phyloP scores from a whole-genome alignment of 2,329 filamentous ascomycete genomes.

The Zymoseptoria passerinii region DNA sequence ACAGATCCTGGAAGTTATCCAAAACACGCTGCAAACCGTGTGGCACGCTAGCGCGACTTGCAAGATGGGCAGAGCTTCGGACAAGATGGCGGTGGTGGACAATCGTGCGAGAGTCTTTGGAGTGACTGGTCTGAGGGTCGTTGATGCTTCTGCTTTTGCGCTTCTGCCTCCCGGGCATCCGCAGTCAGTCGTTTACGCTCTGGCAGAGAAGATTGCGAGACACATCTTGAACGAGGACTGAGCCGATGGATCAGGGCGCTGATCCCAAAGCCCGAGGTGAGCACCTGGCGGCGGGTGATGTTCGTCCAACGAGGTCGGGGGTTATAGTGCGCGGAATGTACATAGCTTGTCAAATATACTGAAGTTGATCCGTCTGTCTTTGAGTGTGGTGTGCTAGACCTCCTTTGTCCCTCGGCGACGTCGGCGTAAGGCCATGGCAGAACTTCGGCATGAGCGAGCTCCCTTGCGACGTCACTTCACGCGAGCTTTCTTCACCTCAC shows the following conservation, averaged over 20 bases:
- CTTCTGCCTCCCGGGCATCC: constrained; percentile 22
- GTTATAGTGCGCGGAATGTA: not conserved
- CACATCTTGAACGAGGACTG: constrained; percentile 3
- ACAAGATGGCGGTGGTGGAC: constrained; percentile 19
- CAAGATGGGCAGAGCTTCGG: constrained; percentile 14
- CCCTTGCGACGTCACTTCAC: not conserved
- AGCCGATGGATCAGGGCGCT: no score
- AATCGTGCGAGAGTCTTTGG: constrained; percentile 15
- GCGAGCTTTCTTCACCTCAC: not conserved
- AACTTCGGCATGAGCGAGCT: not conserved
- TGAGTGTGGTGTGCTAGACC: no score
- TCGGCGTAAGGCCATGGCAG: not conserved
- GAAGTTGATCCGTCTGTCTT: no score
- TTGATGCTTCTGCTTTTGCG: constrained; percentile 18
- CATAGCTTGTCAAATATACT: not conserved
- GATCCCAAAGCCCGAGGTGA: no score
- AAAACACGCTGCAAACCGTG: not conserved
- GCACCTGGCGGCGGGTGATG: no score
- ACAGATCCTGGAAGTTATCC: constrained; percentile 8
- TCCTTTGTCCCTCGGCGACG: no score
- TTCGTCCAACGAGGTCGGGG: not conserved
- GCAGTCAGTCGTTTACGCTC: constrained; percentile 15
- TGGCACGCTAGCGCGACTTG: constrained; percentile 1
- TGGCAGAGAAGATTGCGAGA: constrained; percentile 9
- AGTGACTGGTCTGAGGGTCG: constrained; percentile 17